Base-by-base conservation (phyloP, 2,329 filamentous ascomycete species). In the Zalaria sp. region DNA sequence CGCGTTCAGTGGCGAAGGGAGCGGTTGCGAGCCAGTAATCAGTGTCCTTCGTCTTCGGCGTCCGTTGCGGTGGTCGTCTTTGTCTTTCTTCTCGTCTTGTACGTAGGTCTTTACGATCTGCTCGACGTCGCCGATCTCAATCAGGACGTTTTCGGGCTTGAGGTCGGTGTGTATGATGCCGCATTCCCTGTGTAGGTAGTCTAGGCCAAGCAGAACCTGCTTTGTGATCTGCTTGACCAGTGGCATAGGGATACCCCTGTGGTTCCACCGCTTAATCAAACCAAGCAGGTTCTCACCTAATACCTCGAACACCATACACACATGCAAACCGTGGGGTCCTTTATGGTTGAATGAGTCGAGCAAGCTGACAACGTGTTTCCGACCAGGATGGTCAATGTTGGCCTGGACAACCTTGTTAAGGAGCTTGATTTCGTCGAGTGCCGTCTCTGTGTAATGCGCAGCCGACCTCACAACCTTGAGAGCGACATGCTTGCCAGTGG, bases 251-350 rank as follows among this genome's bases (percentile, higher is more conserved):
- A 98, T 96, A 38, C 91, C 91, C 46, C 91, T 77, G 62, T 96
- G 91, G 61, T 96, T 95, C 88, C 89, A 96, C 54, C 85, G 80
- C 75, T 96, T 96, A 71, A 98, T 95, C 58, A 98, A 66, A 26
- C 91, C 89, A 41, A 96, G 68, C 49, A 96, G 65, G 58, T 96
- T 96, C 72, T 96, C 88, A 41, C 91, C 91, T 43, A 98, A 66
- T 3, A 98, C 91, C 62, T 98, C 91, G 55, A 98, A 98, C 5
- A 98, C 91, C 89, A 98, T 96, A 69, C 91, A 98, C 45, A 96
- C 87, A 58, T 98, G 91, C 40, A 86, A 83, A 38, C 91, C 91
- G 57, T 98, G 93, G 35, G 89, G 89, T 6, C 91, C 91, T 62
- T 93, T 93, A 67, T 96, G 91, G 60, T 95, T 89, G 61, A 98